A percentile compares a stretch with the other conserved stretches of the same genome.
Conservation (phyloP, 345 rosid genomes). For the Syzygium oleosum region DNA sequence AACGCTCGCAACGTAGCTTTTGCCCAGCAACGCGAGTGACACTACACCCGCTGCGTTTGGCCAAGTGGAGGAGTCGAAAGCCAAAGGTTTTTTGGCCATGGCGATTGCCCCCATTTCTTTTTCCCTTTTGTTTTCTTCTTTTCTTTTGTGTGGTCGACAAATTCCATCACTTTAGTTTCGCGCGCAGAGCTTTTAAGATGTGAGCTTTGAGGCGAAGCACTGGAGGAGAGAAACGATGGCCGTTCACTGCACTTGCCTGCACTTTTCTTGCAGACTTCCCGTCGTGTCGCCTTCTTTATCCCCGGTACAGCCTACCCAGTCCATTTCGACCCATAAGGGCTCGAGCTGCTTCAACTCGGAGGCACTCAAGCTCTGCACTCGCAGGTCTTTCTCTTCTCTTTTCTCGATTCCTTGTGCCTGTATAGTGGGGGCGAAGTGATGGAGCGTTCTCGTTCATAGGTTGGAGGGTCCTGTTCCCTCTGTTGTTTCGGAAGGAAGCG, state of each 20-base stretch:
- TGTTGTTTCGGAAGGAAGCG: constrained; percentile 55
- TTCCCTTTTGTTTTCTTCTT: not conserved
- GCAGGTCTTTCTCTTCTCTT: not conserved
- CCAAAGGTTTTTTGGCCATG: not conserved
- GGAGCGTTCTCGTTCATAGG: not conserved
- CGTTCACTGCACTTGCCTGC: constrained; percentile 23
- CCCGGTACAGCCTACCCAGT: constrained; percentile 2
- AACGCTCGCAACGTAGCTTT: not conserved
- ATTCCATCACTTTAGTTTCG: not conserved
- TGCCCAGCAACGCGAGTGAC: not conserved
- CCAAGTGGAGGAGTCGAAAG: constrained; percentile 1
- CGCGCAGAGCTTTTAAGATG: not conserved
- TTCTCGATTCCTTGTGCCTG: not conserved
- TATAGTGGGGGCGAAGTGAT: not conserved
- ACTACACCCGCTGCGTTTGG: not conserved
- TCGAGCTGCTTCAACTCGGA: not conserved
- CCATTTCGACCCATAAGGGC: not conserved
- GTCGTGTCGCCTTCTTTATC: constrained; percentile 10
- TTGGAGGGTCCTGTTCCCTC: constrained; percentile 34
- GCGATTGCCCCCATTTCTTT: not conserved
- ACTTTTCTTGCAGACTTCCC: constrained; percentile 8
- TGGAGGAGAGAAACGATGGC: constrained; percentile 12
- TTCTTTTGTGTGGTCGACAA: not conserved
- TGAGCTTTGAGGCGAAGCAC: not conserved
- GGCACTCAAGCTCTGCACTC: not conserved